Conservation (phyloP, 768 basidiomycete species). For the Rhizopogon roseolus region DNA sequence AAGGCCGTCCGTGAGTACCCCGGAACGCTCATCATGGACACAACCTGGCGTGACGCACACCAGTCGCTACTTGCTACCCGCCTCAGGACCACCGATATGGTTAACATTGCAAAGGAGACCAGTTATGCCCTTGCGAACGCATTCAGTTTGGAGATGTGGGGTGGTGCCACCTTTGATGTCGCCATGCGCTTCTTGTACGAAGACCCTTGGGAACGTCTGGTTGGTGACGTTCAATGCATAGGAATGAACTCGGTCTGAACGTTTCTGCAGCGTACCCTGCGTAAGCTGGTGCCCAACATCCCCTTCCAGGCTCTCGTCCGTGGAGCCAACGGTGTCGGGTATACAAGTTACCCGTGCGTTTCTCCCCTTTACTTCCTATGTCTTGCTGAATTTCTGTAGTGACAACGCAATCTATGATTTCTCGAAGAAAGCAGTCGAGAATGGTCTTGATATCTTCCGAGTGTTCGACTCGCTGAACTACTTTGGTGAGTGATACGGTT, state of each 20-base stretch:
- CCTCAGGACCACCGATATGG: constrained; percentile 94
- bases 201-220: constrained; percentile 98
- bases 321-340: constrained; percentile 98
- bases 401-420: constrained; percentile 99
- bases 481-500: constrained; percentile 57
- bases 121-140: constrained; percentile 93
- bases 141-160: constrained; percentile 98
- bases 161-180: constrained; percentile 98
- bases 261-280: constrained; percentile 66
- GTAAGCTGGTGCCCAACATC: constrained; percentile 97
- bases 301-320: constrained; percentile 97
- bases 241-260: constrained; percentile 8
- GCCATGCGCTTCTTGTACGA: constrained; percentile 99
- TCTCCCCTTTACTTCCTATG: not conserved
- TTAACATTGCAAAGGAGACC: constrained; percentile 97
- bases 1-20: constrained; percentile 97
- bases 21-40: constrained; percentile 95
- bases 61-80: constrained; percentile 97
- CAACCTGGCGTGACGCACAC: constrained; percentile 99
- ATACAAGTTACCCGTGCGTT: constrained; percentile 93
- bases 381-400: constrained; percentile 31
- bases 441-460: constrained; percentile 98
- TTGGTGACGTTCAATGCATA: constrained; percentile 29
- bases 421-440: constrained; percentile 99
- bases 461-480: constrained; percentile 99